These are phyloP conservation scores for Salix suchowensis DNA, from an alignment of 345 rosid species.

Conservation along the genomic window DNA sequence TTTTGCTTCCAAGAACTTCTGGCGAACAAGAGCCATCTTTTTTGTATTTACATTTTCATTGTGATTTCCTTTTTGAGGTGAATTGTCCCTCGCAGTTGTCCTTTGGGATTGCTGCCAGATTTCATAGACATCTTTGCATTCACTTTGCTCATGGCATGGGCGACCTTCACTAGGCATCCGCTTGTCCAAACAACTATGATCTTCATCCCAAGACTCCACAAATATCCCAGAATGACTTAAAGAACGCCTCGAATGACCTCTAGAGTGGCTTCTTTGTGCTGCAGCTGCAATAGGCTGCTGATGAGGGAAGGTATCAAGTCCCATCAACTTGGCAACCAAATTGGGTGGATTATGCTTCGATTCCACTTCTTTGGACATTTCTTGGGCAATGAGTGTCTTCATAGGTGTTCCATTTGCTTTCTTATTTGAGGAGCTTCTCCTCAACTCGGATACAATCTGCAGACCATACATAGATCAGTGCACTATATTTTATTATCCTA, in stretches of 20 bases:
- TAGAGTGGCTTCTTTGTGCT: conserved; percentile 46
- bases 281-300: conserved; percentile 43
- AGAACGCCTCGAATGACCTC: conserved; percentile 49
- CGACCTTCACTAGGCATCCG: conserved; percentile 32
- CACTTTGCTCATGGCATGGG: conserved; percentile 35
- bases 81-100: conserved; percentile 38
- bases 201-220: conserved; percentile 45
- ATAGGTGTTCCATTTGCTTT: conserved; percentile 63
- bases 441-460: conserved; percentile 54
- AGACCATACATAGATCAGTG: conserved; percentile 17
- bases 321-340: conserved; percentile 95
- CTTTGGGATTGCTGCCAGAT: conserved; percentile 56
- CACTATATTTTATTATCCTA: conserved; percentile 8
- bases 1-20: conserved; percentile 81
- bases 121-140: conserved; percentile 59
- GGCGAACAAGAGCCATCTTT: conserved; percentile 74
- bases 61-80: conserved; percentile 43
- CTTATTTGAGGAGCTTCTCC: conserved; percentile 55
- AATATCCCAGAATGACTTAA: conserved; percentile 43
- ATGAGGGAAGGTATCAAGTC: conserved; percentile 77
- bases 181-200: conserved; percentile 42
- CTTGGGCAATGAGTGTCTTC: conserved; percentile 78
- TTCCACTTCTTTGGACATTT: conserved; percentile 74
- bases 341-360: conserved; percentile 53
- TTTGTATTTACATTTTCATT: conserved; percentile 33